These are phyloP conservation scores for Trematosphaeria pertusa DNA, from an alignment of 2,329 filamentous ascomycete genomes.

Conservation along the genomic window DNA sequence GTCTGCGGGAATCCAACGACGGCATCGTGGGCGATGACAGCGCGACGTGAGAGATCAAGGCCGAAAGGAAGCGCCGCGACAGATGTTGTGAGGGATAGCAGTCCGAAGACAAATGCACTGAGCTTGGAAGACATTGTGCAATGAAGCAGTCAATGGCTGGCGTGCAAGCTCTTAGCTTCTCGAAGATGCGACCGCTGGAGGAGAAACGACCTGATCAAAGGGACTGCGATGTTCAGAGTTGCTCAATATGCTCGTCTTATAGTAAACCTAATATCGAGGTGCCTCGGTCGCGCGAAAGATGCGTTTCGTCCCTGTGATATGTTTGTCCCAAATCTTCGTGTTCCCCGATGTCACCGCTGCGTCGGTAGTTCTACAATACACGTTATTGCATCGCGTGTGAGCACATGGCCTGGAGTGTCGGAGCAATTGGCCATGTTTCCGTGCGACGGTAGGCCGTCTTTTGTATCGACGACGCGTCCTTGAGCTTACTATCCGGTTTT, in stretches of 20 bases:
- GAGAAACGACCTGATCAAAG: no score
- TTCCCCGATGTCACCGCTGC: no score
- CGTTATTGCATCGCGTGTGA: neutral
- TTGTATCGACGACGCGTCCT: conserved; percentile 2
- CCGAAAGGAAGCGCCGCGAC: conserved; percentile 32
- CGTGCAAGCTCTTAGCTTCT: neutral
- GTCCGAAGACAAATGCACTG: conserved; percentile 27
- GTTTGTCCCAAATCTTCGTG: no score
- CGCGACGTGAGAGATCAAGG: conserved; percentile 44
- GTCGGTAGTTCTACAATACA: neutral
- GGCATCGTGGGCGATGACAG: conserved; percentile 52
- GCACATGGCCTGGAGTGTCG: neutral
- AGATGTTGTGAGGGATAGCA: conserved; percentile 26
- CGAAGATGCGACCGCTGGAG: no score
- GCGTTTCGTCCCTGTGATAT: no score
- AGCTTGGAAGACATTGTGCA: conserved; percentile 31
- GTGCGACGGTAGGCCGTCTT: conserved; percentile 1
- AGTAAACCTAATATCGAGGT: no score
- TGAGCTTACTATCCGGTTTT: neutral
- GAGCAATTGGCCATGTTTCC: conserved; percentile 9
- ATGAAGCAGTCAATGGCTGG: neutral
- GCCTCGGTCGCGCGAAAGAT: no score
- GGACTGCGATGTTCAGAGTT: no score
- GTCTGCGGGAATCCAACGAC: conserved; percentile 63
- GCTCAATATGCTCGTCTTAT: no score